phyloP scores from a whole-genome alignment of 1,139 yeast species.

The Nakaseomyces uthaithaninus region DNA sequence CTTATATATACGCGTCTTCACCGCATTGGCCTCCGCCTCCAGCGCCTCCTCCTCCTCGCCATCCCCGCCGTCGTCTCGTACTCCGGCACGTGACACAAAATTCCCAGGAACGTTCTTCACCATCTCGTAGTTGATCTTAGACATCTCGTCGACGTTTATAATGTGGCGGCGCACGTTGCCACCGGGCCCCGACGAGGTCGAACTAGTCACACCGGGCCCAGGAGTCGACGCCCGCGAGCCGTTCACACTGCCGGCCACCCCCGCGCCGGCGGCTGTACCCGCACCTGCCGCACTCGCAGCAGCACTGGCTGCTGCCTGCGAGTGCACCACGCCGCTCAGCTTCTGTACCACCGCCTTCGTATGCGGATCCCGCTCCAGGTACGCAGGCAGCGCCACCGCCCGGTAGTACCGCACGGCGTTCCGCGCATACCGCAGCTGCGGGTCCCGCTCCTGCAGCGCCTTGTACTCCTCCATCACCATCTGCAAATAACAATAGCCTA shows the following conservation, averaged over 20 bases:
- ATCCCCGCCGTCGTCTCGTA: slow-evolving; percentile 7
- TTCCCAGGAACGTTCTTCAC: slow-evolving; percentile 30
- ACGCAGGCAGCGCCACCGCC: slow-evolving; percentile 8
- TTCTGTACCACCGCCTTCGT: slow-evolving; percentile 7
- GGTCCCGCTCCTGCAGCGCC: slow-evolving; percentile 10
- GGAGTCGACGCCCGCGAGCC: slow-evolving; percentile 4
- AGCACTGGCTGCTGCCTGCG: slow-evolving; percentile 2
- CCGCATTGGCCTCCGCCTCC: slow-evolving; percentile 19
- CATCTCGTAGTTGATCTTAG: slow-evolving; percentile 31
- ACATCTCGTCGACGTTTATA: slow-evolving; percentile 28
- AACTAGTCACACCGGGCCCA: not conserved
- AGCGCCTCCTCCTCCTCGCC: slow-evolving; percentile 10
- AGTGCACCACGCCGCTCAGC: slow-evolving; percentile 3
- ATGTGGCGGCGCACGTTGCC: slow-evolving; percentile 25
- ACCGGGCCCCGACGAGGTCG: slow-evolving; percentile 1
- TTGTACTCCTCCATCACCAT: not conserved
- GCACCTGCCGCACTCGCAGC: not conserved
- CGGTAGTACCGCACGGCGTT: slow-evolving; percentile 12
- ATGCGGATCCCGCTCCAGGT: slow-evolving; percentile 9
- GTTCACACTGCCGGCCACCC: not conserved
- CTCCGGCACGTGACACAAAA: slow-evolving; percentile 9
- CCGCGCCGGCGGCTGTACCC: not conserved
- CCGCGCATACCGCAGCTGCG: slow-evolving; percentile 13
- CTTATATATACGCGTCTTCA: slow-evolving; percentile 27
- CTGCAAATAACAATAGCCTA: not conserved